Conservation (phyloP, 116 monocot genomes). For the Posidonia oceanica region DNA sequence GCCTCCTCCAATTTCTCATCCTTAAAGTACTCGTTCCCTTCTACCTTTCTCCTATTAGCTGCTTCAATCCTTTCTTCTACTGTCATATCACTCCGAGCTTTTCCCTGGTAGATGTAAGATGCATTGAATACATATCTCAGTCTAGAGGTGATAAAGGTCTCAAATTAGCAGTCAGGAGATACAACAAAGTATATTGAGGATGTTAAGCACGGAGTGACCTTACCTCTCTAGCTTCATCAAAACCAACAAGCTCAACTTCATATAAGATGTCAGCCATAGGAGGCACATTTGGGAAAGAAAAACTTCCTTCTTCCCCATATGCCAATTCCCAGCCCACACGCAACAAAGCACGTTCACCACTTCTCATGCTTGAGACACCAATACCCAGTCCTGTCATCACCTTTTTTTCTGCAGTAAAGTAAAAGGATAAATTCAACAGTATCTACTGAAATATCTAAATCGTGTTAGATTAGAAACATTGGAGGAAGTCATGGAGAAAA, state of each 20-base stretch:
- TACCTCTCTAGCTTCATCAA: constrained; percentile 94
- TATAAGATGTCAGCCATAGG: constrained; percentile 81
- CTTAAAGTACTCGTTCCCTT: constrained; percentile 76
- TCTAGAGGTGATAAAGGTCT: not conserved
- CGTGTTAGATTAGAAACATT: not conserved
- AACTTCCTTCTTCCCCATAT: constrained; percentile 94
- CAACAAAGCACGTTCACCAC: constrained; percentile 76
- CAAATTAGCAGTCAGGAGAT: not conserved
- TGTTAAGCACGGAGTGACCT: not conserved
- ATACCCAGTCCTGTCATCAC: constrained; percentile 70
- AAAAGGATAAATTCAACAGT: not conserved
- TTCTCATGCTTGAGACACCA: constrained; percentile 83
- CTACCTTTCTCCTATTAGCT: constrained; percentile 73
- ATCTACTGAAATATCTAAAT: not conserved
- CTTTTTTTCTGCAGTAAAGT: constrained; percentile 46
- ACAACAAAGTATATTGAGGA: not conserved
- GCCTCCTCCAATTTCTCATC: constrained; percentile 88
- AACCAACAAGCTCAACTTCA: constrained; percentile 94
- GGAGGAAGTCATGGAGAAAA: not conserved
- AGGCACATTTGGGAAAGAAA: constrained; percentile 96
- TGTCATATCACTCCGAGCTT: constrained; percentile 95
- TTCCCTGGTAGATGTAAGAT: constrained; percentile 39
- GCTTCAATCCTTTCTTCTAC: constrained; percentile 97
- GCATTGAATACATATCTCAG: not conserved
- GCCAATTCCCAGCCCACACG: constrained; percentile 90